These are phyloP conservation scores for Mycena olivaceomarginata DNA, from an alignment of 768 basidiomycete species.

Conservation along the genomic window DNA sequence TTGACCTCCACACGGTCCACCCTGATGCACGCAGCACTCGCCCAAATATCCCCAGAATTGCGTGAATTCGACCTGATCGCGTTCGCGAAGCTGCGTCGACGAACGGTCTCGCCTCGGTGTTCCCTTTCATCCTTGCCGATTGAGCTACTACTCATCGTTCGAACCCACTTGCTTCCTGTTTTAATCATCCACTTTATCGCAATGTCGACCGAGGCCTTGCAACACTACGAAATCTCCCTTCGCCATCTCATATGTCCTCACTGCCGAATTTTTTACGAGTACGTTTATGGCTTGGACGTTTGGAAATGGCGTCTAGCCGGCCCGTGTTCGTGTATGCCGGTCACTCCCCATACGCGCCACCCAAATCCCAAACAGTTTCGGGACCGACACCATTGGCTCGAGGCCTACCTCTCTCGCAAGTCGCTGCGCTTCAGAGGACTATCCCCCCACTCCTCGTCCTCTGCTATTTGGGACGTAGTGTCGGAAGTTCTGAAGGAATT, in stretches of 20 bases:
- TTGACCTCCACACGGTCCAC: slow-evolving; percentile 63
- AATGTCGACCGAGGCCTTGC: slow-evolving; percentile 65
- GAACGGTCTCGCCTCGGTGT: slow-evolving; percentile 12
- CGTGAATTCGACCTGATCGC: slow-evolving; percentile 64
- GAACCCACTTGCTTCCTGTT: slow-evolving; percentile 64
- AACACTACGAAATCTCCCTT: slow-evolving; percentile 61
- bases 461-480: slow-evolving; percentile 66
- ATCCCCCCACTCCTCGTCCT: slow-evolving; percentile 34
- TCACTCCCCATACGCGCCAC: slow-evolving; percentile 62
- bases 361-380: slow-evolving; percentile 55
- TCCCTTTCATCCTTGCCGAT: slow-evolving; percentile 60
- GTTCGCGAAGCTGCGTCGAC: slow-evolving; percentile 35
- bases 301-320: slow-evolving; percentile 57
- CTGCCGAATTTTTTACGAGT: slow-evolving; percentile 58
- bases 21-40: slow-evolving; percentile 73
- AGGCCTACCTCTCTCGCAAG: slow-evolving; percentile 66
- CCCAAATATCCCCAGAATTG: slow-evolving; percentile 67
- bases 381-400: slow-evolving; percentile 68
- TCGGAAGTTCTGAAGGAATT: slow-evolving; percentile 62
- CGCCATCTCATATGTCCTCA: slow-evolving; percentile 60
- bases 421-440: slow-evolving; percentile 52
- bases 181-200: slow-evolving; percentile 64
- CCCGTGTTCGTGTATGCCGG: slow-evolving; percentile 65
- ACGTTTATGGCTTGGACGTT: slow-evolving; percentile 59
- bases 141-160: slow-evolving; percentile 73